phyloP scores from a whole-genome alignment of 768 basidiomycete species.

The Lactarius vividus region DNA sequence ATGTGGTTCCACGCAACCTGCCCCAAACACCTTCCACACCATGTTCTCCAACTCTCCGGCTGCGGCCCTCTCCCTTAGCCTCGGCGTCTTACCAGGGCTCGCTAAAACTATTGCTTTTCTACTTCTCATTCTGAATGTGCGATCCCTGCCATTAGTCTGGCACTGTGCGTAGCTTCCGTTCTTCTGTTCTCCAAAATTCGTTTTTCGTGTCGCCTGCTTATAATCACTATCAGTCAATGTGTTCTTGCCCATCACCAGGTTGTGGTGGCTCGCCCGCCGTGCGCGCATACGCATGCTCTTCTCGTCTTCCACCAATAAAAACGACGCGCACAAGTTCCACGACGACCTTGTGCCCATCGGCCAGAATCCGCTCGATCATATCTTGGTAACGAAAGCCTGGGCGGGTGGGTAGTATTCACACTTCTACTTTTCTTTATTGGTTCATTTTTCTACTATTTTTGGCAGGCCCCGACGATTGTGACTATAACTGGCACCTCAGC shows the following conservation, averaged over 20 bases:
- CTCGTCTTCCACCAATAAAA: slow-evolving; percentile 9
- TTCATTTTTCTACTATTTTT: neutral
- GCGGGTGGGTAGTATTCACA: slow-evolving; percentile 21
- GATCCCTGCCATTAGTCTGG: slow-evolving; percentile 27
- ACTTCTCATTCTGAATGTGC: slow-evolving; percentile 2
- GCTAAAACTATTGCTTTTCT: slow-evolving; percentile 9
- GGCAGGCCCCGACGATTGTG: slow-evolving; percentile 67
- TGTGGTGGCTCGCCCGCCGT: slow-evolving; percentile 9
- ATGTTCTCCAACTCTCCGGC: neutral
- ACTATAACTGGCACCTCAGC: slow-evolving; percentile 73
- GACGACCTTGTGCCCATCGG: slow-evolving; percentile 28
- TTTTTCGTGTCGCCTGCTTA: neutral
- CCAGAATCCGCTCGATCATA: slow-evolving; percentile 29
- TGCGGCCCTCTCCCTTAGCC: neutral
- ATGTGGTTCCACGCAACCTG: too few species aligned
- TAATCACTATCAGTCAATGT: slow-evolving; percentile 12
- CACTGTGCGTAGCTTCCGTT: slow-evolving; percentile 20
- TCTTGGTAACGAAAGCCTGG: slow-evolving; percentile 24
- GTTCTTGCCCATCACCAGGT: slow-evolving; percentile 12
- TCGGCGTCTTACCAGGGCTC: slow-evolving; percentile 15
- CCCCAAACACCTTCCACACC: neutral
- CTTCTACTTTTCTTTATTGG: neutral
- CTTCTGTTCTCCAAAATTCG: neutral
- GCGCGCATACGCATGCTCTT: slow-evolving; percentile 14
- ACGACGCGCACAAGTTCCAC: slow-evolving; percentile 8